Percentiles rank a stretch among this genome's conserved stretches.
phyloP scores from a whole-genome alignment of 257 asterid genomes.

The Henckelia pumila region DNA sequence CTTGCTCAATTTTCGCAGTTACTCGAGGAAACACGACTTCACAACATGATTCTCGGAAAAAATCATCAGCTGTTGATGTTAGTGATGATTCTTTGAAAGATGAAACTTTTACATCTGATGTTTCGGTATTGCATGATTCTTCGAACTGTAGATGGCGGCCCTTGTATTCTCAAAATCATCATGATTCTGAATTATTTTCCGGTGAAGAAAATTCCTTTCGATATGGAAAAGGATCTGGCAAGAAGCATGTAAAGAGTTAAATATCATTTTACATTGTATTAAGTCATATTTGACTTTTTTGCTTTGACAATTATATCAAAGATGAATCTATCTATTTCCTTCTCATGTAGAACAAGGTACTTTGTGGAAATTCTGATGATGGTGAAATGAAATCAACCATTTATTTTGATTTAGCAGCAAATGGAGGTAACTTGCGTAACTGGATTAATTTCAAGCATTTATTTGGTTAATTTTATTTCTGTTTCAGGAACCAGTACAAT shows the following conservation, averaged over 20 bases:
- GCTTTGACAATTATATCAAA: conserved; percentile 9
- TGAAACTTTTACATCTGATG: conserved; percentile 23
- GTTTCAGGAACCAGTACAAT: conserved; percentile 15
- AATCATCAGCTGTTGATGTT: conserved; percentile 34
- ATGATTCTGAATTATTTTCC: conserved; percentile 24
- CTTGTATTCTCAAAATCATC: conserved; percentile 22
- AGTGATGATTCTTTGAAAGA: conserved; percentile 30
- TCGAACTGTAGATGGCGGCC: conserved; percentile 26
- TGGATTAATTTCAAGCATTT: conserved; percentile 9
- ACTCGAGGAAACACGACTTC: conserved; percentile 29
- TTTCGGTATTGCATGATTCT: conserved; percentile 24
- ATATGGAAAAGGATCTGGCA: conserved; percentile 29
- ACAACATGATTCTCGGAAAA: conserved; percentile 27
- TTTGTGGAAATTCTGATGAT: conserved; percentile 54
- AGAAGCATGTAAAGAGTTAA: conserved; percentile 31
- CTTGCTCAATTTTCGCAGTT: conserved; percentile 39
- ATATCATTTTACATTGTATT: conserved; percentile 17
- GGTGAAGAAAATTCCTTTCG: conserved; percentile 31
- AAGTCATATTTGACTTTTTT: conserved; percentile 9
- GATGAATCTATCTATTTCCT: conserved; percentile 15
- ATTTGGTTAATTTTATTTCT: conserved; percentile 18
- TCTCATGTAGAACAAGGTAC: conserved; percentile 43
- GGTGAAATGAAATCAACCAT: conserved; percentile 33
- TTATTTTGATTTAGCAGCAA: conserved; percentile 22
- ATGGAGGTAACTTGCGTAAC: conserved; percentile 42